A percentile compares a stretch with the other conserved stretches of the same genome.
Conservation (phyloP, 768 basidiomycete species). For the Leccinum boreale region DNA sequence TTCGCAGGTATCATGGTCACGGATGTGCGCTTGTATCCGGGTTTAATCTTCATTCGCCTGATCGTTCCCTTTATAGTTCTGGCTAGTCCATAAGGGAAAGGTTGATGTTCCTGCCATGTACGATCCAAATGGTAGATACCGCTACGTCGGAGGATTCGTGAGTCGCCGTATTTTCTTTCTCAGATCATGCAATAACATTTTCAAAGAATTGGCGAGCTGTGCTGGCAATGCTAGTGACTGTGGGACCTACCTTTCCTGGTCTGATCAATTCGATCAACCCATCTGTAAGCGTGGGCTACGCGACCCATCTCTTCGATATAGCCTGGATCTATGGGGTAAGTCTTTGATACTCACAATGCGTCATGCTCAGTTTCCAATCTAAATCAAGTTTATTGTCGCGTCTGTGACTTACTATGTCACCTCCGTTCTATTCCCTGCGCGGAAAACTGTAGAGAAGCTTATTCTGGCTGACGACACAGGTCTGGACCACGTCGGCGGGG, state of each 20-base stretch:
- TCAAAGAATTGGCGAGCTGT: slow-evolving; percentile 79
- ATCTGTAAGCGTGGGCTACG: slow-evolving; percentile 57
- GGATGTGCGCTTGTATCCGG: slow-evolving; percentile 39
- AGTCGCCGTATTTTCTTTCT: slow-evolving; percentile 25
- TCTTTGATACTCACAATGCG: not conserved
- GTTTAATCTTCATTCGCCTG: not conserved
- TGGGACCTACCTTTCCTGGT: slow-evolving; percentile 74
- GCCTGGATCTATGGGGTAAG: slow-evolving; percentile 76
- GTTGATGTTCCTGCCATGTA: slow-evolving; percentile 87
- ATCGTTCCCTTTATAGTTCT: slow-evolving; percentile 48
- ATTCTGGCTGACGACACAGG: slow-evolving; percentile 20
- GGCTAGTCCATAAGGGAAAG: slow-evolving; percentile 67
- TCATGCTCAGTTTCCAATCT: not conserved
- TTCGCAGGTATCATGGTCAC: slow-evolving; percentile 74
- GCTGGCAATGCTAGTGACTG: slow-evolving; percentile 63
- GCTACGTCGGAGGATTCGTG: slow-evolving; percentile 74
- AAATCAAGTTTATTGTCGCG: slow-evolving; percentile 21
- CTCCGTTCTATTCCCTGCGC: slow-evolving; percentile 25
- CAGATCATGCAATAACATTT: not conserved
- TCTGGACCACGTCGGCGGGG: not conserved
- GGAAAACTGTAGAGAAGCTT: slow-evolving; percentile 24
- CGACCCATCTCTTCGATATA: slow-evolving; percentile 58
- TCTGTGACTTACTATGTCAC: slow-evolving; percentile 26
- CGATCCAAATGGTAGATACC: slow-evolving; percentile 71
- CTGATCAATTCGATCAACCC: slow-evolving; percentile 72